Evolutionary conservation across 106 monocot species (phyloP), one percentile per base, ranked within the genome.

Genomic region (Dendrobium nobile): DNA sequence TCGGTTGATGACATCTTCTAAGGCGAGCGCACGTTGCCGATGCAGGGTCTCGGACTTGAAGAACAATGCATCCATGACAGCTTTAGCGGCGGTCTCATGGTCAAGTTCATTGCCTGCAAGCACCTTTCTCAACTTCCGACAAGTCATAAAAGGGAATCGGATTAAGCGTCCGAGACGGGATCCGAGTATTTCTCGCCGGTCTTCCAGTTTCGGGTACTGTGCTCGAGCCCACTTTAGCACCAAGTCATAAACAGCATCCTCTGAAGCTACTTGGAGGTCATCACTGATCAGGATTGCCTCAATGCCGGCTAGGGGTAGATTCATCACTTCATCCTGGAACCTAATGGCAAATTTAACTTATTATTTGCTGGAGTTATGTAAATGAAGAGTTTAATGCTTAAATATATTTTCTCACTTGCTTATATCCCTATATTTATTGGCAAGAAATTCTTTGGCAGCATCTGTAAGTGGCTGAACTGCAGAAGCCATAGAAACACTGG

Each of bases 191-290:
- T 90, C 92, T 77, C 88, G 82, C 27, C 92, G 77, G 72, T 90
- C 90, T 31, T 90, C 90, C 7, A 73, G 24, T 48, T 86, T 81
- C 4, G 92, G 88, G 83, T 90, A 93, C 40, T 93, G 92, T 6
- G 75, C 16, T 7, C 90, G 88, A 24, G 85, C 86, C 92, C 92
- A 93, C 77, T 90, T 93, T 75, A 93, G 82, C 45, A 90, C 84
- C 45, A 90, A 86, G 73, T 93, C 92, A 40, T 84, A 93, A 56
- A 93, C 84, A 28, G 90, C 88, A 78, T 93, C 92, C 73, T 93
- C 92, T 28, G 92, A 93, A 67, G 92, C 92, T 56, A 93, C 92
- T 67, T 93, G 92, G 67, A 93, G 88, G 40, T 86, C 86, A 79
- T 93, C 84, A 61, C 88, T 90, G 47, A 86, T 77, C 41, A 93